Conservation (phyloP, 2,329 filamentous ascomycete species). For the Drechslerella dactyloides region DNA sequence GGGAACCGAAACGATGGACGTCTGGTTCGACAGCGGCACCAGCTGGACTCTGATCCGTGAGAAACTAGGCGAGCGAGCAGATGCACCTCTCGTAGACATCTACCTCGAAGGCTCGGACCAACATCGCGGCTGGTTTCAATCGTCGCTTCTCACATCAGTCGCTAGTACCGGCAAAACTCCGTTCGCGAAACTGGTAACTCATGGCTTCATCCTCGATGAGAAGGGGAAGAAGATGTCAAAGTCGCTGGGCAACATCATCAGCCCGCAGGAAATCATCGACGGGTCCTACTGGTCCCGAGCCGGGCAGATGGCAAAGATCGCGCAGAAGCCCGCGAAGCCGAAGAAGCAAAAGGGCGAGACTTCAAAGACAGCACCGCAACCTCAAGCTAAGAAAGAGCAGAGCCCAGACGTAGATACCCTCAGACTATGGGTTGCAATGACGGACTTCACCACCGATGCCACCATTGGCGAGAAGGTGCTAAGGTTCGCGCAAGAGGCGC, state of each 20-base stretch:
- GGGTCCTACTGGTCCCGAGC: conserved; percentile 73
- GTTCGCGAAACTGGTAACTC: conserved; percentile 88
- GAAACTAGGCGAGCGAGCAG: conserved; percentile 57
- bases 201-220: conserved; percentile 90
- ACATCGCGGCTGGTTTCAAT: conserved; percentile 98
- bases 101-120: conserved; percentile 96
- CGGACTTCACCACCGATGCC: conserved; percentile 89
- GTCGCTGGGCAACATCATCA: conserved; percentile 86
- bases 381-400: conserved; percentile 64
- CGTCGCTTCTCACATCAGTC: conserved; percentile 84
- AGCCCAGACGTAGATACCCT: conserved; percentile 84
- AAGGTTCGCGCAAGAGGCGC: conserved; percentile 73
- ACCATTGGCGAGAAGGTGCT: conserved; percentile 79
- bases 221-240: conserved; percentile 99
- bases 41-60: conserved; percentile 72
- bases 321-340: conserved; percentile 59
- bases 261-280: conserved; percentile 81
- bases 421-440: conserved; percentile 87
- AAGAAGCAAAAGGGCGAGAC: conserved; percentile 57
- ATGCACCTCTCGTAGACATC: conserved; percentile 71
- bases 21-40: conserved; percentile 98
- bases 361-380: conserved; percentile 56
- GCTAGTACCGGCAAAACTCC: conserved; percentile 70
- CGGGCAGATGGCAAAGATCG: conserved; percentile 63
- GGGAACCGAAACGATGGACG: conserved; percentile 96